phyloP scores from a whole-genome alignment of 73 alveolate species.

The Paramecium octaurelia region DNA sequence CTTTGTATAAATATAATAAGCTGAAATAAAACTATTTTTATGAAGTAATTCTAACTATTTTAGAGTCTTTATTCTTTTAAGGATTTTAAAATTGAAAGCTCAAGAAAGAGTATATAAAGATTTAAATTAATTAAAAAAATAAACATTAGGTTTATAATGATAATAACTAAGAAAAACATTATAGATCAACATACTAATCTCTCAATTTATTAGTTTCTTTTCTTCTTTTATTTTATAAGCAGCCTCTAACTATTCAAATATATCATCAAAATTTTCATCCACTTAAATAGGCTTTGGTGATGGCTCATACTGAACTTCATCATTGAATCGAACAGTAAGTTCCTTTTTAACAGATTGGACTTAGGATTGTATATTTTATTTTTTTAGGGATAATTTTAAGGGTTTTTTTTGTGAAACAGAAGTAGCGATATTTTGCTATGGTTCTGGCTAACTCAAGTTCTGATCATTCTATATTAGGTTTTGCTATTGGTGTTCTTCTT shows the following conservation, averaged over 20 bases:
- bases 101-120: not conserved
- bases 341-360: not conserved
- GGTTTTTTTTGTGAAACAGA: not conserved
- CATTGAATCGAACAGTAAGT: not conserved
- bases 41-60: not conserved
- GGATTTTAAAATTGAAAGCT: not conserved
- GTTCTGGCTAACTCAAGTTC: not conserved
- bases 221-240: not conserved
- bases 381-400: not conserved
- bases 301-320: not conserved
- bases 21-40: not conserved
- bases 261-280: not conserved
- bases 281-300: not conserved
- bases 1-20: not conserved
- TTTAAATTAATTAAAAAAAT: not conserved
- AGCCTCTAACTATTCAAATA: not conserved
- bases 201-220: not conserved
- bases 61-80: not conserved
- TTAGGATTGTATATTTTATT: not conserved
- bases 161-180: not conserved
- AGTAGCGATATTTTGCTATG: not conserved
- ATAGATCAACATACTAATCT: not conserved
- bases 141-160: not conserved
- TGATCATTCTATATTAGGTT: not conserved
- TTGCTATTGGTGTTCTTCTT: not conserved